These are phyloP conservation scores for Curvularia lunata DNA, from an alignment of 2,329 filamentous ascomycete genomes.

Conservation along the genomic window DNA sequence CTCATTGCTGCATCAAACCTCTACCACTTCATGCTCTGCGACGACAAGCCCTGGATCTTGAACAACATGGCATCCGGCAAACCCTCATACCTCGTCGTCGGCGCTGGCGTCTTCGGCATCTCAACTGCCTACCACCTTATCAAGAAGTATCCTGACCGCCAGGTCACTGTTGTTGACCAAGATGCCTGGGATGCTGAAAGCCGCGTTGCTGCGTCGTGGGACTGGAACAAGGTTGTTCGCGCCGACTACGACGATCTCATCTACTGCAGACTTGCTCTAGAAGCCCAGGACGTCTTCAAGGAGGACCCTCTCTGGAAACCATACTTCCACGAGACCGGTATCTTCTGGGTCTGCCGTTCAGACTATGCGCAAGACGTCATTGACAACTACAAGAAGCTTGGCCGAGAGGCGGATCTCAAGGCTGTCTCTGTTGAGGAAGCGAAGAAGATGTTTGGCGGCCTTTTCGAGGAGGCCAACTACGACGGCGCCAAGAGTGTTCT, in stretches of 20 bases:
- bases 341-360: slow-evolving; percentile 52
- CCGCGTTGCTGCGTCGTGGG: slow-evolving; percentile 67
- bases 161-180: slow-evolving; percentile 51
- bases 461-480: slow-evolving; percentile 68
- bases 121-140: slow-evolving; percentile 50
- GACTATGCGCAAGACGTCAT: slow-evolving; percentile 58
- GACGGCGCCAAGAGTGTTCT: slow-evolving; percentile 64
- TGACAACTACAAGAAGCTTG: slow-evolving; percentile 58
- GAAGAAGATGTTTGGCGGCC: slow-evolving; percentile 62
- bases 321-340: slow-evolving; percentile 60
- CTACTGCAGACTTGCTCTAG: slow-evolving; percentile 69
- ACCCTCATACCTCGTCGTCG: slow-evolving; percentile 45
- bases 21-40: slow-evolving; percentile 21
- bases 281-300: slow-evolving; percentile 69
- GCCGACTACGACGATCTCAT: slow-evolving; percentile 70
- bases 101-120: slow-evolving; percentile 48
- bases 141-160: slow-evolving; percentile 50
- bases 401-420: slow-evolving; percentile 54
- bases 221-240: slow-evolving; percentile 76
- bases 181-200: slow-evolving; percentile 41
- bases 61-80: slow-evolving; percentile 38
- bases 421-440: slow-evolving; percentile 58
- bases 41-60: slow-evolving; percentile 22
- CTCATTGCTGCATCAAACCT: slow-evolving; percentile 19
- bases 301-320: slow-evolving; percentile 62